A percentile compares a stretch with the other conserved stretches of the same genome.
Conservation (phyloP, 2,329 filamentous ascomycete genomes). For the Claviceps pusilla region DNA sequence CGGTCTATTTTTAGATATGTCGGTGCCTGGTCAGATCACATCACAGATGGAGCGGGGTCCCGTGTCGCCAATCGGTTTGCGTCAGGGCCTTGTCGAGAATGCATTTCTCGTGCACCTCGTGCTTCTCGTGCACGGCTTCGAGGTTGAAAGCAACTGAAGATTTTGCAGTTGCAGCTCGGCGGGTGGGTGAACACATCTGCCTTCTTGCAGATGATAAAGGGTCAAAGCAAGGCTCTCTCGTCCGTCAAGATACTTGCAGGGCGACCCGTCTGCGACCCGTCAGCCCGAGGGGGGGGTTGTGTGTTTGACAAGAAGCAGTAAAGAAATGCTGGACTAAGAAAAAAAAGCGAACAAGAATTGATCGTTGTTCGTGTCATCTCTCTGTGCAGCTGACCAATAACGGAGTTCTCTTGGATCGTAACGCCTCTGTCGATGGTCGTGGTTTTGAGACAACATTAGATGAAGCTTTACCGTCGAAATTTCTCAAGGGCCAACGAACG, state of each 20-base stretch:
- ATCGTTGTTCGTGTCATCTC: not conserved
- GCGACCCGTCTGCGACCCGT: not conserved
- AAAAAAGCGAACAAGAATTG: not conserved
- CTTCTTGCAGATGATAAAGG: not conserved
- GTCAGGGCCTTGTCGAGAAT: not conserved
- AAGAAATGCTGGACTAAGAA: not conserved
- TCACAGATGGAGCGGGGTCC: not conserved
- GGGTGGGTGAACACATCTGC: not conserved
- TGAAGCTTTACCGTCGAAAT: no score
- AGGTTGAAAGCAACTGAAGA: not conserved
- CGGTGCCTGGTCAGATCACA: no score
- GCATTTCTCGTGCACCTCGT: not conserved
- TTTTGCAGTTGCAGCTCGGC: not conserved
- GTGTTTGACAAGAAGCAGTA: not conserved
- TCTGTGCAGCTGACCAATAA: not conserved
- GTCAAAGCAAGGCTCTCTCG: no score
- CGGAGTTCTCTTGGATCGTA: not conserved
- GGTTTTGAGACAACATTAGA: no score
- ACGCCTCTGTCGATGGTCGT: no score
- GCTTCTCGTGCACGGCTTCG: not conserved
- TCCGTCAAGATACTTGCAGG: not conserved
- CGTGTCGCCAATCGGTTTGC: not conserved
- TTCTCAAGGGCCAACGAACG: no score
- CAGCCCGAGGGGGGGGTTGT: not conserved
- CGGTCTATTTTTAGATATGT: not conserved